Evolutionary conservation across 768 basidiomycete genomes (phyloP).

Genomic region (Roridomyces roridus): DNA sequence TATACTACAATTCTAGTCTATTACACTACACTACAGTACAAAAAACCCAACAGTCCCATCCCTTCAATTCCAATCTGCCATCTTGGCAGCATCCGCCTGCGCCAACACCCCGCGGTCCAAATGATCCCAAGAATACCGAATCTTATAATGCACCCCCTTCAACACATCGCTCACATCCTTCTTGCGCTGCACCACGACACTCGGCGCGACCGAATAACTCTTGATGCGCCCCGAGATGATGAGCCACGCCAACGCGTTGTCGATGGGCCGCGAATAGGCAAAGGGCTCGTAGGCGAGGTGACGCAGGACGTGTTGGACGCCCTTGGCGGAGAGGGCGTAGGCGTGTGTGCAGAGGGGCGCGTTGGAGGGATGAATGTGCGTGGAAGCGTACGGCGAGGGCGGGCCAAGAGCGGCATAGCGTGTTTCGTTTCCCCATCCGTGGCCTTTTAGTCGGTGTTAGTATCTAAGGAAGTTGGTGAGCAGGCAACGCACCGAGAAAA

Average conservation of each 20-base stretch:
- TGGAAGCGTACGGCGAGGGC: constrained; percentile 34
- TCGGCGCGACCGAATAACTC: constrained; percentile 70
- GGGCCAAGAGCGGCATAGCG: constrained; percentile 22
- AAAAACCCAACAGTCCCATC: too few species aligned
- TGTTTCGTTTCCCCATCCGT: too few species aligned
- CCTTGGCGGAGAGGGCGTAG: constrained; percentile 63
- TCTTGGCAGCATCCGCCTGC: too few species aligned
- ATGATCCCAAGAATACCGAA: constrained; percentile 52
- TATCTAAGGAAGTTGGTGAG: neutral
- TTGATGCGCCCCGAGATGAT: constrained; percentile 58
- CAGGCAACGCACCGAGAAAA: constrained; percentile 59
- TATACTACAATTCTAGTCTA: too few species aligned
- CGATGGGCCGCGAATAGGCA: constrained; percentile 80
- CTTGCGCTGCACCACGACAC: constrained; percentile 71
- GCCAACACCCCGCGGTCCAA: too few species aligned
- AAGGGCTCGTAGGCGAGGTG: constrained; percentile 69
- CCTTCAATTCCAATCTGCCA: too few species aligned
- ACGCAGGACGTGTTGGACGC: constrained; percentile 65
- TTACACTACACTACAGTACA: too few species aligned
- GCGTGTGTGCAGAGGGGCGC: constrained; percentile 77
- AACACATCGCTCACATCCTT: constrained; percentile 60
- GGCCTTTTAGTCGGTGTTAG: neutral
- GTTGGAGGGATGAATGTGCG: constrained; percentile 60
- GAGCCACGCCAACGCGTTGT: constrained; percentile 76
- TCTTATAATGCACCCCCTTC: constrained; percentile 54